phyloP scores from a whole-genome alignment of 78 protist species.

The Mastigamoeba balamuthi region DNA sequence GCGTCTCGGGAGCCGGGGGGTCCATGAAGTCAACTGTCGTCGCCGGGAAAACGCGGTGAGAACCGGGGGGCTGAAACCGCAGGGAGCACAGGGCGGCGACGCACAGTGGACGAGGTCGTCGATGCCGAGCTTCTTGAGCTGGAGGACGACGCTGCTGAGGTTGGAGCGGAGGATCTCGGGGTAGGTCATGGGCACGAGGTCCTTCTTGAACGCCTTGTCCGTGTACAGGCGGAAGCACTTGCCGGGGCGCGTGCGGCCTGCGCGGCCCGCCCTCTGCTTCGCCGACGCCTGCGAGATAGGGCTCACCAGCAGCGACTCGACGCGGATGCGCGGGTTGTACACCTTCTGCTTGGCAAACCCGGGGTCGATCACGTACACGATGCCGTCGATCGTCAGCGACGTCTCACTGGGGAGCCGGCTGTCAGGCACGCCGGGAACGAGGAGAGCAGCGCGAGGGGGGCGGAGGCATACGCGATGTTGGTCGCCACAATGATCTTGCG shows the following conservation, averaged over 20 bases:
- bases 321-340: conserved; percentile 96
- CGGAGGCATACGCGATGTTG: conserved; percentile 81
- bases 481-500: conserved; percentile 94
- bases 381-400: conserved; percentile 98
- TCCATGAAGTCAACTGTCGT: conserved; percentile 98
- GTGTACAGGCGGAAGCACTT: conserved; percentile 72
- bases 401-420: conserved; percentile 90
- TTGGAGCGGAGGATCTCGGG: conserved; percentile 97
- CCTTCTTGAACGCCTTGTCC: conserved; percentile 35
- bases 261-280: conserved; percentile 99
- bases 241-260: conserved; percentile 98
- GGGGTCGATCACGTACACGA: conserved; percentile 99
- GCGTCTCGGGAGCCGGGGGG: conserved; percentile 97
- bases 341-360: conserved; percentile 98
- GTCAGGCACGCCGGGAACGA: neutral
- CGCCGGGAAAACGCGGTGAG: too few relatives aligned
- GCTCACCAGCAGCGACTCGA: conserved; percentile 90
- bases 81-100: too few relatives aligned
- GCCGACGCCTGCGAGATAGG: conserved; percentile 97
- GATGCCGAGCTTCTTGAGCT: conserved; percentile 85
- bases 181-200: conserved; percentile 78
- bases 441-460: neutral
- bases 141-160: conserved; percentile 72
- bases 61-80: too few relatives aligned
- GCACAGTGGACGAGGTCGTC: conserved; percentile 88